Base-by-base conservation (phyloP, 2,329 filamentous ascomycete species). In the Lasiodiplodia hormozganensis region DNA sequence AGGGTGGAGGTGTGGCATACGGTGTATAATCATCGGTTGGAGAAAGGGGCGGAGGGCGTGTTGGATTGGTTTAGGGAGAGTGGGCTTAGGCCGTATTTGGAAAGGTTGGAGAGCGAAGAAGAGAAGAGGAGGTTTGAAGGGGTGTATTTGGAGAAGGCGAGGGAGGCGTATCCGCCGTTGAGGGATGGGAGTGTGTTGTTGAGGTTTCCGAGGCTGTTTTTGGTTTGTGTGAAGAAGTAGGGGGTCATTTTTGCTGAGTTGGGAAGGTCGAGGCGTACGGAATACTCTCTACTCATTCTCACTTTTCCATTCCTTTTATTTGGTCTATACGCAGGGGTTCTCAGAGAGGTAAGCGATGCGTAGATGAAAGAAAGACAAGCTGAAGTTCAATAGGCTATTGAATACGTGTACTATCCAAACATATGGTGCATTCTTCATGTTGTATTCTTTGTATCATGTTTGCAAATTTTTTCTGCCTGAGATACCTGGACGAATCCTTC, bases 31-130 rank as follows among this genome's bases (percentile, higher is more conserved):
- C 87, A 89, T 74, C 75, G 82, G 0, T 73, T 89, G 68, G 77
- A 81, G 7, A 34, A 8, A 8, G 8, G 43, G n/a, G 18, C 2
- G 81, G 79, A 25, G 75, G 14, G 84, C 80, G 1, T 89, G 52
- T 83, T 89, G 6, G 86, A 88, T 74, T 89, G 87, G 87, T 84
- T 89, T 3, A 85, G 84, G 70, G 85, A 85, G 0, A 88, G 86
- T 0, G 87, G 86, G 0, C 73, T 89, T 71, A 80, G 82, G 71
- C 87, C 87, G 0, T 89, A 82, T 71, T 65, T 89, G 66, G 81
- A 88, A 56, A 77, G 80, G 3, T 77, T 89, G 47, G 72, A 73
- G 4, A 75, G 77, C 2, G 80, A 84, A 38, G 71, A 34, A 23
- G 71, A 65, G 60, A 81, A 77, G 69, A 74, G 79, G 11, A 80